These are phyloP conservation scores for Fusarium ambrosium DNA, from an alignment of 2,329 filamentous ascomycete species.

Conservation along the genomic window DNA sequence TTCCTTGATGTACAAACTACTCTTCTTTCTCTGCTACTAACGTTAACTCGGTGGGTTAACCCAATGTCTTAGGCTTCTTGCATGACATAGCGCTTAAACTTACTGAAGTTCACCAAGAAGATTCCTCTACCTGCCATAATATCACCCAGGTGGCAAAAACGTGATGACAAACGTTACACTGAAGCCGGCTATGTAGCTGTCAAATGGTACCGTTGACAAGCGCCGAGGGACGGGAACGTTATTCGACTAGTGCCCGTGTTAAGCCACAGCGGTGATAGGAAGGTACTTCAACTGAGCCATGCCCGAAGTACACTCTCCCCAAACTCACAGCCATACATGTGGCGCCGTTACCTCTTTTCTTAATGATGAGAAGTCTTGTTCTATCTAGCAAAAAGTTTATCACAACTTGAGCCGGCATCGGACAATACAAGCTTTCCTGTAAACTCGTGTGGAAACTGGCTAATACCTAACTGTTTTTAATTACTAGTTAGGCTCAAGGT, in stretches of 20 bases:
- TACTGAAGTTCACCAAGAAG: background rate
- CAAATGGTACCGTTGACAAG: background rate
- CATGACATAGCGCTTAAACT: background rate
- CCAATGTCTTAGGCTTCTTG: no score
- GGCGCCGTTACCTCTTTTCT: background rate
- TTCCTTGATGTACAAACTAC: background rate
- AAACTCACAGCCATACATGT: no score
- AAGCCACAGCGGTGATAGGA: background rate
- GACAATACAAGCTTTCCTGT: background rate
- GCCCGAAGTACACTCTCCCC: no score
- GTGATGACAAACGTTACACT: background rate
- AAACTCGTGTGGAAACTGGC: background rate
- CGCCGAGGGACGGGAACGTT: background rate
- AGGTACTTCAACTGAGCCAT: background rate
- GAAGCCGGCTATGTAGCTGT: background rate
- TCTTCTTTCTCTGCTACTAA: background rate
- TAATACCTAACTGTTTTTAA: background rate
- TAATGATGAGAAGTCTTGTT: background rate
- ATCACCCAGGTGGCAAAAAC: background rate
- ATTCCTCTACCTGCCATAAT: background rate
- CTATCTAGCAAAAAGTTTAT: background rate
- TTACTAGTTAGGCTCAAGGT: background rate
- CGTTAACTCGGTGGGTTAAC: background rate
- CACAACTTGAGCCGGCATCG: background rate
- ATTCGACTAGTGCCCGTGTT: background rate